Conservation (phyloP, 441 rosid genomes). For the Aleurites moluccanus region DNA sequence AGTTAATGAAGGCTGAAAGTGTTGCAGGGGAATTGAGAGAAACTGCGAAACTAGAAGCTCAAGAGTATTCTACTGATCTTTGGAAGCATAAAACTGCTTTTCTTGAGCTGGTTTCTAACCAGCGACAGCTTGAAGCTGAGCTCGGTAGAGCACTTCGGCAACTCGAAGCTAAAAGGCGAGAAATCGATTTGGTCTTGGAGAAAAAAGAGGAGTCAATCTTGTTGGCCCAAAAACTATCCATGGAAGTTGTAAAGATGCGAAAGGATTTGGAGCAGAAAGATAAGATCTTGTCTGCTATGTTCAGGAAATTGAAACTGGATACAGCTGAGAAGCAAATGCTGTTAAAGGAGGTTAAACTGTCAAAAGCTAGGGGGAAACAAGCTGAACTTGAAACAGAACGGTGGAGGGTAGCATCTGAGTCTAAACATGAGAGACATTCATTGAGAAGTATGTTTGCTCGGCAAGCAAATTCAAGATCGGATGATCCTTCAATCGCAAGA, state of each 20-base stretch:
- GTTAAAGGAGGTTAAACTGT: conserved; percentile 54
- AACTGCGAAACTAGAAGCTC: conserved; percentile 48
- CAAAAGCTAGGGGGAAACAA: conserved; percentile 63
- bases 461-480: conserved; percentile 42
- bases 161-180: conserved; percentile 57
- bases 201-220: conserved; percentile 57
- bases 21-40: conserved; percentile 56
- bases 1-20: conserved; percentile 43
- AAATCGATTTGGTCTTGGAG: conserved; percentile 44
- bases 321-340: conserved; percentile 63
- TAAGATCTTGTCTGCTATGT: conserved; percentile 65
- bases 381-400: conserved; percentile 64
- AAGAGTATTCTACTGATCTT: conserved; percentile 69
- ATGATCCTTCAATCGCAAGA: conserved; percentile 34
- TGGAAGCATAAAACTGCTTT: conserved; percentile 89
- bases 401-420: conserved; percentile 52
- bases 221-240: conserved; percentile 54
- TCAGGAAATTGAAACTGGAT: conserved; percentile 73
- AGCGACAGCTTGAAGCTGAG: conserved; percentile 85
- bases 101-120: conserved; percentile 86
- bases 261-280: conserved; percentile 83
- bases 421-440: conserved; percentile 63
- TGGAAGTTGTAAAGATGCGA: conserved; percentile 52
- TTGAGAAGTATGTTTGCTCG: conserved; percentile 63
- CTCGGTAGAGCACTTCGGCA: conserved; percentile 66